Evolutionary conservation across 495 filamentous ascomycete genomes (phyloP), one percentile per base, ranked within the genome.

Genomic region (Penicillium riverlandense): DNA sequence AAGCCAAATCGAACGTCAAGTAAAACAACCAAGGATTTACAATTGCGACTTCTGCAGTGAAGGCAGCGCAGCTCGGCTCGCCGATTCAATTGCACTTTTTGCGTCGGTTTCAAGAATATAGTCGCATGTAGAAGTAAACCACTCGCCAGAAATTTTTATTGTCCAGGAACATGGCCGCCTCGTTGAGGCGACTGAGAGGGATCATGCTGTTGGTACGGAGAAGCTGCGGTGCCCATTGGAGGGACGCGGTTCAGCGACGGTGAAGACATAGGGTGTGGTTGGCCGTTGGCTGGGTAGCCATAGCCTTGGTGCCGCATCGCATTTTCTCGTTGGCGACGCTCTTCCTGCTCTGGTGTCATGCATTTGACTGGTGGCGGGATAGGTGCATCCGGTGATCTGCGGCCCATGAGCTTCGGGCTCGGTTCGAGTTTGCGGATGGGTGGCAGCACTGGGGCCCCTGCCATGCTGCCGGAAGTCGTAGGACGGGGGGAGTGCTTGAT

Each of bases 401-500:
- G 59, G 11, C 70, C 67, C 70, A 72, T 71, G 39, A 71, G 47
- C 46, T 72, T 72, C 0, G 71, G 70, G 43, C 65, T 76, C 1
- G 74, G 74, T 29, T 74, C 68, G 11, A 78, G 52, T 45, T 53
- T 61, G 51, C 70, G 69, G 7, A 75, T 65, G 0, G 74, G 75
- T 11, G 74, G 75, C 12, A 79, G 47, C 6, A 77, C 58, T 0
- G 68, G 66, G 1, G 69, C 68, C 7, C 69, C 65, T 7, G 66
- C 61, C 28, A 77, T 57, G 36, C 62, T 63, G 13, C 71, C 67
- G 9, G 68, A 68, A 11, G 75, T 73, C 31, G 67, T 44, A 1
- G 74, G 71, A 11, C 76, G 72, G 35, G 74, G 69, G 6, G 72
- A 74, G 33, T 88, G 82, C 57, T 94, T 94, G 34, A 76, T 83